These are phyloP conservation scores for Bretschneidera sinensis DNA, from an alignment of 345 rosid species.

Conservation along the genomic window DNA sequence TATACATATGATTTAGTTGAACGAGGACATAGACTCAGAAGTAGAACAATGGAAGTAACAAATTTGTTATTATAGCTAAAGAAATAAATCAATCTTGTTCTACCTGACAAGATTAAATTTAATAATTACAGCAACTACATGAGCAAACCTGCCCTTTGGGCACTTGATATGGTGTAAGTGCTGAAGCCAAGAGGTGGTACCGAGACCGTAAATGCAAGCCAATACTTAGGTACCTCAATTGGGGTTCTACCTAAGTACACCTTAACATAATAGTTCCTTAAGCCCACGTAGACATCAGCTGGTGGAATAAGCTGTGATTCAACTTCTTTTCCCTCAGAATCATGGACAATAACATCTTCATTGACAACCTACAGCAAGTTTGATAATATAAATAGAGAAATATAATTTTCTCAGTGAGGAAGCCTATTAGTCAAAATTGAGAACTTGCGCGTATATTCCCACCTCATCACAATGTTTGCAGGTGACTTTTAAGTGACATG, in stretches of 20 bases:
- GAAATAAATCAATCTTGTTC: slow-evolving; percentile 19
- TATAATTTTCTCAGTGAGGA: too few relatives aligned
- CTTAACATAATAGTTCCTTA: slow-evolving; percentile 64
- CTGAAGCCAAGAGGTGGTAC: slow-evolving; percentile 92
- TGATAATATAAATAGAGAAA: too few relatives aligned
- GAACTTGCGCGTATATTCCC: too few relatives aligned
- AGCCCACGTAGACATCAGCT: slow-evolving; percentile 43
- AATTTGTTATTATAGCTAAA: neutral
- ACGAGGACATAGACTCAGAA: slow-evolving; percentile 42
- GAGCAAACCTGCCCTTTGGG: slow-evolving; percentile 55
- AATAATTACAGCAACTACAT: slow-evolving; percentile 11
- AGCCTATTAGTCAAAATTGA: slow-evolving; percentile 4
- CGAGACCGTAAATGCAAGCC: slow-evolving; percentile 78
- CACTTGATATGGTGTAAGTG: slow-evolving; percentile 64
- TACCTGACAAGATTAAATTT: slow-evolving; percentile 17
- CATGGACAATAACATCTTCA: slow-evolving; percentile 60
- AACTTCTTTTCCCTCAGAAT: slow-evolving; percentile 76
- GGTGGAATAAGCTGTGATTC: slow-evolving; percentile 80
- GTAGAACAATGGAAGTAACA: slow-evolving; percentile 7
- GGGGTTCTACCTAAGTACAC: slow-evolving; percentile 72
- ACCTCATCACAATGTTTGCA: neutral
- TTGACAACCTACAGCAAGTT: slow-evolving; percentile 48
- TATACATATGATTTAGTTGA: slow-evolving; percentile 49
- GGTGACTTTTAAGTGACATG: neutral
- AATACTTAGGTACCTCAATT: slow-evolving; percentile 55